Conservation (phyloP, 1,139 yeast genomes). For the Pneumocystis carinii region DNA sequence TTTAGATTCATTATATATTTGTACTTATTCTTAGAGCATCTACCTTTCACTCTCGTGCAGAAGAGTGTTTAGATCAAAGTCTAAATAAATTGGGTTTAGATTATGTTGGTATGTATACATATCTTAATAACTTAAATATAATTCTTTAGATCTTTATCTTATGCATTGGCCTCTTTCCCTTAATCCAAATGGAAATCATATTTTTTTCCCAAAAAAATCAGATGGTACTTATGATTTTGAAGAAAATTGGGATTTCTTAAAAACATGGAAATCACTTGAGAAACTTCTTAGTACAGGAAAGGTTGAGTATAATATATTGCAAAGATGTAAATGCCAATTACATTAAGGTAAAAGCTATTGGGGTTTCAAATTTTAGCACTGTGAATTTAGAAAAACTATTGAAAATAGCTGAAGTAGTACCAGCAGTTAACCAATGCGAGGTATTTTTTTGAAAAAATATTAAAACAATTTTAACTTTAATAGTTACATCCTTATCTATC, state of each 20-base stretch:
- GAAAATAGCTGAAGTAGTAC: constrained; percentile 55
- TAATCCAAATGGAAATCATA: constrained; percentile 29
- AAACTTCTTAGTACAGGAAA: constrained; percentile 41
- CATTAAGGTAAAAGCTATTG: constrained; percentile 35
- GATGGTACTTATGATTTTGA: constrained; percentile 25
- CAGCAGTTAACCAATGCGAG: constrained; percentile 77
- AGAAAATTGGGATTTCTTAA: constrained; percentile 27
- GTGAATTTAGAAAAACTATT: constrained; percentile 59
- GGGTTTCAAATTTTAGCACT: constrained; percentile 73
- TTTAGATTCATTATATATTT: background rate
- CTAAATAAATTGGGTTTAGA: constrained; percentile 55
- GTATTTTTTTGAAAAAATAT: constrained; percentile 19
- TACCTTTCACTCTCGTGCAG: constrained; percentile 47
- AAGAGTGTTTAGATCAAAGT: constrained; percentile 44
- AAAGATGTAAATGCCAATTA: background rate
- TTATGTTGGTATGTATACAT: constrained; percentile 32
- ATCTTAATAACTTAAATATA: background rate
- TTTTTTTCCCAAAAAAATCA: constrained; percentile 28
- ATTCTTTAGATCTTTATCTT: constrained; percentile 46
- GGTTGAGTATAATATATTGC: constrained; percentile 24
- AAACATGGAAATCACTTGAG: constrained; percentile 61
- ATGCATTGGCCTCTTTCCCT: constrained; percentile 75
- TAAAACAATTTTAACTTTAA: background rate
- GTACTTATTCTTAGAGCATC: constrained; percentile 31
- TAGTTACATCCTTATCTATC: constrained; percentile 15